Conservation (phyloP, 495 filamentous ascomycete species). For the Trichoderma reesei region DNA sequence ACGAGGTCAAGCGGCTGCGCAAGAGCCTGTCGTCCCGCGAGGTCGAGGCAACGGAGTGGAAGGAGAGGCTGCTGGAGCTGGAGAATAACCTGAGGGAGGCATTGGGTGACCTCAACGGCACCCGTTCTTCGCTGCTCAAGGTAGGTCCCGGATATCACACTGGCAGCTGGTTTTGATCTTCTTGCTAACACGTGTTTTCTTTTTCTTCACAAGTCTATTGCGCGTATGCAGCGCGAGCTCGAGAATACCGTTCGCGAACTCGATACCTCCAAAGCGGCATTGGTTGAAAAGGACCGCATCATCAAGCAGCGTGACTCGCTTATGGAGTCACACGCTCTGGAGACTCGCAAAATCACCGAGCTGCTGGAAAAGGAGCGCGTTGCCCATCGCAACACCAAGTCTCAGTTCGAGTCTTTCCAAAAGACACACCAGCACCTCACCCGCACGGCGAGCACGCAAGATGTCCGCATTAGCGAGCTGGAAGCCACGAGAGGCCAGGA, state of each 20-base stretch:
- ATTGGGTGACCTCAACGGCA: constrained; percentile 72
- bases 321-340: constrained; percentile 81
- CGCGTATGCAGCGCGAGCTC: constrained; percentile 77
- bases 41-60: constrained; percentile 80
- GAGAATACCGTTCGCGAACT: constrained; percentile 74
- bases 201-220: constrained; percentile 49
- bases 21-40: constrained; percentile 75
- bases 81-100: constrained; percentile 81
- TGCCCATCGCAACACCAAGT: constrained; percentile 70
- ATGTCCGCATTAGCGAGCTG: constrained; percentile 73
- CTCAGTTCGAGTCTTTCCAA: constrained; percentile 77
- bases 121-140: constrained; percentile 74
- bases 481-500: constrained; percentile 65
- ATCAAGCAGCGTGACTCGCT: constrained; percentile 85
- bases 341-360: constrained; percentile 74
- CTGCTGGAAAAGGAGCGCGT: constrained; percentile 86
- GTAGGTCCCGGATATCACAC: constrained; percentile 25
- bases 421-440: constrained; percentile 76
- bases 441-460: constrained; percentile 71
- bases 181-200: background rate
- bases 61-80: constrained; percentile 77
- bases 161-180: background rate
- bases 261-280: constrained; percentile 59
- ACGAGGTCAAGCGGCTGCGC: constrained; percentile 71
- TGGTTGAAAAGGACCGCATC: constrained; percentile 79